Conservation (phyloP, 148 eudicot species). For the Camellia sinensis region DNA sequence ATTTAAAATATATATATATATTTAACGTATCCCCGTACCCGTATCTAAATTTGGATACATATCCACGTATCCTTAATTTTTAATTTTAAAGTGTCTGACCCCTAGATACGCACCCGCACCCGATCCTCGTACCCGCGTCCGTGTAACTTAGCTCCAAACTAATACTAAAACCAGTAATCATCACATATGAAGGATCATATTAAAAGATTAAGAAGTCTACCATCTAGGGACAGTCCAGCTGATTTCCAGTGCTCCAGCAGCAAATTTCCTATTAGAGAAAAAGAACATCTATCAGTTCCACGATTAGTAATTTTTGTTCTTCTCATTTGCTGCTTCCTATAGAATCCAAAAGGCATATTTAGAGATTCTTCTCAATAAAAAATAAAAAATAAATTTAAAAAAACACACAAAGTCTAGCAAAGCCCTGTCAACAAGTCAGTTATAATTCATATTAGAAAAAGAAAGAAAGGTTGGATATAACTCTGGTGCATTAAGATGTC, state of each 20-base stretch:
- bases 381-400: background rate
- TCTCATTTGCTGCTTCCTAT: background rate
- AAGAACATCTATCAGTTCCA: constrained; percentile 6
- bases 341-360: background rate
- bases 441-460: background rate
- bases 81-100: too few relatives aligned
- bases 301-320: background rate
- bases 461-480: background rate
- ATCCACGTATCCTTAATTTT: too few relatives aligned
- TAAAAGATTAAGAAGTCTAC: constrained; percentile 28
- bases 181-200: background rate
- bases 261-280: constrained; percentile 51
- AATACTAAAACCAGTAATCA: background rate
- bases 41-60: too few relatives aligned
- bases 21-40: too few relatives aligned
- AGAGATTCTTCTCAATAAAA: background rate
- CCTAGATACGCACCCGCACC: too few relatives aligned
- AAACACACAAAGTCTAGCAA: background rate
- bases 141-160: too few relatives aligned
- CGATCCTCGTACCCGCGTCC: too few relatives aligned
- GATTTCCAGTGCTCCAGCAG: constrained; percentile 76
- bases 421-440: background rate
- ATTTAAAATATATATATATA: too few relatives aligned
- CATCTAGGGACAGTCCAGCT: constrained; percentile 57
- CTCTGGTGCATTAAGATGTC: background rate